Percentiles rank a stretch among this genome's conserved stretches.
Evolutionary conservation across 2,329 filamentous ascomycete genomes (phyloP).

Genomic region (Penicillium glabrum): DNA sequence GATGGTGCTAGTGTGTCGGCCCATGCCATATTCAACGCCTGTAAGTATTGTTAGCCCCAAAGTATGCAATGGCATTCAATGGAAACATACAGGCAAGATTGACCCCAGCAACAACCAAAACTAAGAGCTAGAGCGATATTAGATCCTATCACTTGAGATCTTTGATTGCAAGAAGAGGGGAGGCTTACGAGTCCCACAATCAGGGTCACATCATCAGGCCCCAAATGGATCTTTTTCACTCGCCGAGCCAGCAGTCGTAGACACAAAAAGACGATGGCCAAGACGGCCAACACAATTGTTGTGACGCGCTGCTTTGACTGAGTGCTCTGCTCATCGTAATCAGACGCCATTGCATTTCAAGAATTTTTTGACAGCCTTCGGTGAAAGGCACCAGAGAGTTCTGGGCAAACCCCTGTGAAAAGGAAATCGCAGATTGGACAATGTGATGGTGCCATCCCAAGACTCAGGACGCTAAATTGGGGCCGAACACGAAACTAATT

Average conservation of each 20-base stretch:
- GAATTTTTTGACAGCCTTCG: background rate
- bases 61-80: background rate
- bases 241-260: background rate
- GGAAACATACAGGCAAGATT: background rate
- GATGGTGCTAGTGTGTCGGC: background rate
- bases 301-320: background rate
- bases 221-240: background rate
- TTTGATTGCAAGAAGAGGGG: background rate
- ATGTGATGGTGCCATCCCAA: background rate
- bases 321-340: background rate
- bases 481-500: background rate
- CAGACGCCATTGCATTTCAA: background rate
- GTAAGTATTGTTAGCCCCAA: background rate
- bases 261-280: background rate
- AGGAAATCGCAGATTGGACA: background rate
- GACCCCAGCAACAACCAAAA: background rate
- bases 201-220: conserved; percentile 1
- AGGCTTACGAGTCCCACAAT: conserved; percentile 4
- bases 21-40: conserved; percentile 3
- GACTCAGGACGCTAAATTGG: background rate
- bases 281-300: background rate
- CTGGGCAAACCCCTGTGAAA: background rate
- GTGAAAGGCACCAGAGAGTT: background rate
- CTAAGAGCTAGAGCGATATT: background rate
- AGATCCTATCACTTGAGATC: background rate